Evolutionary conservation across 148 eudicot genomes (phyloP).

Genomic region (Persicaria maculosa): DNA sequence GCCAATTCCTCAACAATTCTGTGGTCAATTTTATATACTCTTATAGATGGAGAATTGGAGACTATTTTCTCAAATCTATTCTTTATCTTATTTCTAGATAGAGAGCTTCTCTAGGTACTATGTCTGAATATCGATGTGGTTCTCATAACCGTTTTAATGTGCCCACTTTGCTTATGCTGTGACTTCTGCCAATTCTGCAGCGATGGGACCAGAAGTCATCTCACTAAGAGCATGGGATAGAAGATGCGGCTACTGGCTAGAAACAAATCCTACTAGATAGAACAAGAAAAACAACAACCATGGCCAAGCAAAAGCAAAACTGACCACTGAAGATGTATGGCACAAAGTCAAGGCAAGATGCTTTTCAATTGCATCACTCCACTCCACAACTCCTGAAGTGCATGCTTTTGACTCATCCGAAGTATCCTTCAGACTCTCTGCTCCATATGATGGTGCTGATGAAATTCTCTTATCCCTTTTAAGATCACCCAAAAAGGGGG

Average conservation of each 20-base stretch:
- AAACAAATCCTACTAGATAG: not conserved
- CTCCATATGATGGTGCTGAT: conserved; percentile 79
- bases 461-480: conserved; percentile 78
- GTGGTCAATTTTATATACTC: no score
- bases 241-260: not conserved
- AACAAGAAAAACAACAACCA: not conserved
- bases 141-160: not conserved
- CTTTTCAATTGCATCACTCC: conserved; percentile 68
- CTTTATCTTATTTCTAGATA: not conserved
- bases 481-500: conserved; percentile 74
- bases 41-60: not conserved
- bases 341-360: conserved; percentile 51
- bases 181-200: not conserved
- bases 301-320: conserved; percentile 22
- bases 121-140: not conserved
- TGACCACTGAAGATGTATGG: conserved; percentile 71
- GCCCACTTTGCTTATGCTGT: not conserved
- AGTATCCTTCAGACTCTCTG: conserved; percentile 26
- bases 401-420: conserved; percentile 25
- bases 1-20: no score
- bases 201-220: not conserved
- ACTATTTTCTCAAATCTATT: not conserved
- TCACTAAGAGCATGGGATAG: not conserved
- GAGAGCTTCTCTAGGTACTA: not conserved
- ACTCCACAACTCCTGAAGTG: conserved; percentile 43